phyloP scores from a whole-genome alignment of 225 moss, liverwort and hornwort species.

The Sphagnum tenellum region DNA sequence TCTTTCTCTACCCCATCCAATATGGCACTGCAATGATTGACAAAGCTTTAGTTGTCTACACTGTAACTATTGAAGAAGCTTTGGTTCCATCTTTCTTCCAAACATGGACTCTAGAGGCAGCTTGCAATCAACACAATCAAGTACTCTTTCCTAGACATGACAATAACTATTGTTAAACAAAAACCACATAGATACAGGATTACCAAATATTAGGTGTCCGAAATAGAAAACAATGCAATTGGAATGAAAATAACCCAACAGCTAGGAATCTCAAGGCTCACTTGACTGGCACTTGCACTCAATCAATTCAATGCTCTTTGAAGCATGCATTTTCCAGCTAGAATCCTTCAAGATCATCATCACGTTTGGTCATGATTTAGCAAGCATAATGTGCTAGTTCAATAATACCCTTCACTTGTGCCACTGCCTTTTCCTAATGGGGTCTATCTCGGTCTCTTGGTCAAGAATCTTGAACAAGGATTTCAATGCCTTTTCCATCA shows the following conservation, averaged over 20 bases:
- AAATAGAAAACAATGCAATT: no score
- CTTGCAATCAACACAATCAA: slow-evolving; percentile 42
- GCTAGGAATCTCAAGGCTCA: not conserved
- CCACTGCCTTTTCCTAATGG: slow-evolving; percentile 29
- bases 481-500: slow-evolving; percentile 33
- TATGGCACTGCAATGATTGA: slow-evolving; percentile 41
- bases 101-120: slow-evolving; percentile 39
- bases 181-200: not conserved
- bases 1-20: slow-evolving; percentile 54
- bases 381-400: slow-evolving; percentile 30
- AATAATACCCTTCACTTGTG: slow-evolving; percentile 40
- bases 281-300: slow-evolving; percentile 54
- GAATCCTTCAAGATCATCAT: slow-evolving; percentile 41
- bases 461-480: slow-evolving; percentile 50
- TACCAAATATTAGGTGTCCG: not conserved
- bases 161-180: not conserved
- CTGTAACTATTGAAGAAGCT: no score
- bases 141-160: slow-evolving; percentile 43
- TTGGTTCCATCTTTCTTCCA: slow-evolving; percentile 41
- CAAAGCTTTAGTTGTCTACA: slow-evolving; percentile 27
- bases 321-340: slow-evolving; percentile 36
- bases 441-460: slow-evolving; percentile 41
- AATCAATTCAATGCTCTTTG: slow-evolving; percentile 43
- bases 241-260: no score
- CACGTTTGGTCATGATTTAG: slow-evolving; percentile 39